A percentile compares a stretch with the other conserved stretches of the same genome.
Evolutionary conservation across 192 early-diverging fungal genomes (phyloP).

Genomic region (Chytriomyces sp.): DNA sequence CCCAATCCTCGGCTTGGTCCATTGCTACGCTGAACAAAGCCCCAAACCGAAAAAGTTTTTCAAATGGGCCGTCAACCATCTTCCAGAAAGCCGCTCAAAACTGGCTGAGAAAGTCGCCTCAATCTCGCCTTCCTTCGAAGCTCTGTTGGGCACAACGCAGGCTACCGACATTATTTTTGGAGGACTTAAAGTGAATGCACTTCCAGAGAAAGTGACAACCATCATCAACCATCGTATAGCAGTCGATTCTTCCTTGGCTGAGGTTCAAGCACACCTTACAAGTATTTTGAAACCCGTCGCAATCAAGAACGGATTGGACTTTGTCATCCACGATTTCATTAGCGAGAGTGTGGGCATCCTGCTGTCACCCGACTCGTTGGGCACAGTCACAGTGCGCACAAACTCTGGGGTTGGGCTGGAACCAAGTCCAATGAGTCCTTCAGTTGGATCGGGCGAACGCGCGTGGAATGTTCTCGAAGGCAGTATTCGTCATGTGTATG

Average conservation of each 20-base stretch:
- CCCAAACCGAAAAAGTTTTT: slow-evolving; percentile 30
- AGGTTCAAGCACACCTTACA: slow-evolving; percentile 17
- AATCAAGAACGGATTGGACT: background rate
- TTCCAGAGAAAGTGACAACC: slow-evolving; percentile 40
- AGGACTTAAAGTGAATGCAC: slow-evolving; percentile 53
- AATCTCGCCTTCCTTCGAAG: background rate
- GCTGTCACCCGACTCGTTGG: background rate
- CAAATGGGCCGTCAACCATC: slow-evolving; percentile 24
- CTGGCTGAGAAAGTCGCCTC: slow-evolving; percentile 15
- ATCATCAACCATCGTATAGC: slow-evolving; percentile 49
- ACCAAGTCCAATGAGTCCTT: slow-evolving; percentile 36
- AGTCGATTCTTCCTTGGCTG: background rate
- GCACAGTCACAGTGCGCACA: background rate
- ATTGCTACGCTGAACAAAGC: slow-evolving; percentile 37
- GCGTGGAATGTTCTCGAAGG: slow-evolving; percentile 40
- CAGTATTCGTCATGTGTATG: slow-evolving; percentile 31
- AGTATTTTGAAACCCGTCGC: slow-evolving; percentile 19
- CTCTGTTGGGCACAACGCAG: slow-evolving; percentile 38
- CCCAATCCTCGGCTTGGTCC: slow-evolving; percentile 36
- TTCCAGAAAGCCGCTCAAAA: slow-evolving; percentile 11
- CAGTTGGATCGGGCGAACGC: background rate
- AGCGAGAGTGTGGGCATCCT: background rate
- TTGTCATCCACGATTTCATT: background rate
- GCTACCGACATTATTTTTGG: slow-evolving; percentile 54
- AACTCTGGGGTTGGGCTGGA: slow-evolving; percentile 34